Evolutionary conservation across 306 rosid genomes (phyloP), one percentile per base, ranked within the genome.

Genomic region (Hippophae tibetana): DNA sequence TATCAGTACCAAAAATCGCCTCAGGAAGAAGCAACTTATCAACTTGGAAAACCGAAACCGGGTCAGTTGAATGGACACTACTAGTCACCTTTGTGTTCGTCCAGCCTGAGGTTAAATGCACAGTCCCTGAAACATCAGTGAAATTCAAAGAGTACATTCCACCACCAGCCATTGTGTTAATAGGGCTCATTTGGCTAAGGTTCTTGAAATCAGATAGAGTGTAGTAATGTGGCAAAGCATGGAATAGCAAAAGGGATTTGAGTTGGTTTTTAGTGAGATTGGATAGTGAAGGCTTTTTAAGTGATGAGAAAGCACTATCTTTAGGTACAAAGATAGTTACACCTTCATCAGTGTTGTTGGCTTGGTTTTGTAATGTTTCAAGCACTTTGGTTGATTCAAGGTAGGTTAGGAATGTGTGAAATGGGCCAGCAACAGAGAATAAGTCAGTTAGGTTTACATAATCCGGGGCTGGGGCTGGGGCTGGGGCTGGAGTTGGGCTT

Each of bases 281-380:
- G 56, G 89, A 63, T 8, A 88, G 72, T 43, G 96, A 78, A 47
- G 92, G 77, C 14, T 74, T 83, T 60, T 82, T 85, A 18, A 72
- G 69, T 11, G 88, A 50, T 9, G 82, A 46, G 78, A 92, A 92
- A 52, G 96, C 77, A 52, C 48, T 50, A 25, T 92, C 93, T 71
- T 75, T 82, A 0, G 95, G 96, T 4, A 92, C 99, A 80, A 88
- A 92, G 77, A 88, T 69, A 25, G 96, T 92, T 8, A 92, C 76
- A 51, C 99, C 96, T 76, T 83, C 95, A 66, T 85, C 85, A 25
- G 99, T 85, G 75, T 86, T 70, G 74, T 92, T 92, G 74, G 99
- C 95, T 73, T 92, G 96, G 84, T 82, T 86, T 70, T 92, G 96
- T 71, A 88, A 86, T 7, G 94, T 85, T 38, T 88, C 96, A 18